A percentile compares a stretch with the other conserved stretches of the same genome.
phyloP scores from a whole-genome alignment of 1,284 basidiomycete species.

The Trichosporon ovoides region DNA sequence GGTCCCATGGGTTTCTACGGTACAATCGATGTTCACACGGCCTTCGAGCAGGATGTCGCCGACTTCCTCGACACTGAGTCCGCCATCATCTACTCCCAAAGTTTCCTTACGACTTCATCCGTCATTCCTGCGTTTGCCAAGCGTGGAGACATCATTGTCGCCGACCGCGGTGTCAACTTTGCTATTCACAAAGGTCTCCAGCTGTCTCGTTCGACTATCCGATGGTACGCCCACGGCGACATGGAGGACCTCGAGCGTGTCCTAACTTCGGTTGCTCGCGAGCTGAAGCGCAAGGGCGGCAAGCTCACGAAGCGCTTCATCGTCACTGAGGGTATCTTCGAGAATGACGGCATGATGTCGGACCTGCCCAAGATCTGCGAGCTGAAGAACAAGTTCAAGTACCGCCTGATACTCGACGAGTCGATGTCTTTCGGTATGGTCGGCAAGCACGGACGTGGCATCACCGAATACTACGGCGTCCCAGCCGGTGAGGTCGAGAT shows the following conservation, averaged over 20 bases:
- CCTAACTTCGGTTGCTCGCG: conserved; percentile 75
- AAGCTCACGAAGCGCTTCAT: conserved; percentile 90
- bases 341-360: conserved; percentile 84
- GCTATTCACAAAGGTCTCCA: conserved; percentile 97
- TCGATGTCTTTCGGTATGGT: conserved; percentile 87
- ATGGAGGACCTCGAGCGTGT: conserved; percentile 84
- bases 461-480: conserved; percentile 90
- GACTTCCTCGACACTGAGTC: conserved; percentile 84
- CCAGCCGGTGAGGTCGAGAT: conserved; percentile 58
- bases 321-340: conserved; percentile 94
- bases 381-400: conserved; percentile 92
- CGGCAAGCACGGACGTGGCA: conserved; percentile 84
- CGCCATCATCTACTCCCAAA: conserved; percentile 90
- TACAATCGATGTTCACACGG: conserved; percentile 87
- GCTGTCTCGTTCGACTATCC: conserved; percentile 84
- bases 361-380: conserved; percentile 83
- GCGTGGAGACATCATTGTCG: conserved; percentile 96
- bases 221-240: conserved; percentile 97
- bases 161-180: conserved; percentile 89
- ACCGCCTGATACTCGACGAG: conserved; percentile 91
- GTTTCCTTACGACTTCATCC: conserved; percentile 84
- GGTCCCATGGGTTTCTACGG: conserved; percentile 98
- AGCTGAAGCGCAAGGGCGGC: conserved; percentile 72
- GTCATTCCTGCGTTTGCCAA: conserved; percentile 98
- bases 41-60: conserved; percentile 82